Conservation (phyloP, 768 basidiomycete genomes). For the Suillus ampliporus region DNA sequence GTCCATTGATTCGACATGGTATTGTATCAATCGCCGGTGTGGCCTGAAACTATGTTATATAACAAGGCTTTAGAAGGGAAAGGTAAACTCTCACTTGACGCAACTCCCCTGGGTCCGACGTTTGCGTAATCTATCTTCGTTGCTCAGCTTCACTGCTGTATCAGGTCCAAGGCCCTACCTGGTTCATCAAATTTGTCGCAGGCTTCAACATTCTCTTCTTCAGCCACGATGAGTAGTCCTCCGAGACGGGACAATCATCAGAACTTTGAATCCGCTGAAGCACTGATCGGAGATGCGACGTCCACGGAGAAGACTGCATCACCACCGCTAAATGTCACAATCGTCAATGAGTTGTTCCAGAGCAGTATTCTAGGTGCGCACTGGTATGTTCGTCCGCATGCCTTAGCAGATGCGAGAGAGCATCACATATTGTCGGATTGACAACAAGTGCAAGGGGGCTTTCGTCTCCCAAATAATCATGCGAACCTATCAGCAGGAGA, state of each 20-base stretch:
- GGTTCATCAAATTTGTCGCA: slow-evolving; percentile 32
- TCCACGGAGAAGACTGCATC: slow-evolving; percentile 47
- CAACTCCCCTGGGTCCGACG: not conserved
- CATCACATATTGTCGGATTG: slow-evolving; percentile 55
- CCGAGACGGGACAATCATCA: slow-evolving; percentile 15
- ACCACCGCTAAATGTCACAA: not conserved
- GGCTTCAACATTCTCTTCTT: slow-evolving; percentile 35
- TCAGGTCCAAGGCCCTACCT: slow-evolving; percentile 25
- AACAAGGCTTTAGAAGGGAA: not conserved
- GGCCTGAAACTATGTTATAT: not conserved
- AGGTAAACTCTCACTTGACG: not conserved
- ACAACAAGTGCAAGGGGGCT: slow-evolving; percentile 57
- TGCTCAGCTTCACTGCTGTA: not conserved
- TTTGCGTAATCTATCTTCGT: not conserved
- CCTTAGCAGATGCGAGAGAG: slow-evolving; percentile 47
- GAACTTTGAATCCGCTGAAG: slow-evolving; percentile 39
- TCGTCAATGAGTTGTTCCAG: not conserved
- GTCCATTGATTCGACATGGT: slow-evolving; percentile 22
- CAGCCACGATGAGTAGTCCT: slow-evolving; percentile 36
- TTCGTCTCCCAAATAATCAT: slow-evolving; percentile 50
- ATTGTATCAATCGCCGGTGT: slow-evolving; percentile 15
- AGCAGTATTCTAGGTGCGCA: slow-evolving; percentile 22
- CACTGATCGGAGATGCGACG: slow-evolving; percentile 46
- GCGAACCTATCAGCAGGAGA: slow-evolving; percentile 53
- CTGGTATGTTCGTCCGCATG: slow-evolving; percentile 28